Evolutionary conservation across 371 early-diverging fungal species (phyloP).

Genomic region (Hamiltosporidium magnivora): DNA sequence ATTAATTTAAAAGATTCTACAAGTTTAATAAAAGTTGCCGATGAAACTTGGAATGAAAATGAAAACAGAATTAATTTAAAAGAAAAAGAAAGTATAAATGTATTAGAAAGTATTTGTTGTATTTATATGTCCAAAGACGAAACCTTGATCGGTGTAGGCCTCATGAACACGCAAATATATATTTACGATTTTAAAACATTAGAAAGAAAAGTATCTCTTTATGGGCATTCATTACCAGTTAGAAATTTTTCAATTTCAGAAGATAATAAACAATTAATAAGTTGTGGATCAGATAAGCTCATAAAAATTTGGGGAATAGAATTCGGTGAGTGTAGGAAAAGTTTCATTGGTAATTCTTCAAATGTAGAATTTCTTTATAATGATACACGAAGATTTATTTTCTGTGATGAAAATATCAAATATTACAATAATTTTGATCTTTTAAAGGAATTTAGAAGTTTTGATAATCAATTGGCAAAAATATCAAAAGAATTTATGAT

Average conservation of each 20-base stretch:
- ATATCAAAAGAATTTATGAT: constrained; percentile 16
- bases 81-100: constrained; percentile 14
- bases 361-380: constrained; percentile 17
- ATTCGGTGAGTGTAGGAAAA: constrained; percentile 57
- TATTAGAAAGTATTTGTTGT: constrained; percentile 23
- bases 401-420: constrained; percentile 9
- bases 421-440: constrained; percentile 28
- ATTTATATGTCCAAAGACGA: constrained; percentile 26
- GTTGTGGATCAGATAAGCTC: constrained; percentile 49
- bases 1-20: not conserved
- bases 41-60: constrained; percentile 2
- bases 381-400: constrained; percentile 12
- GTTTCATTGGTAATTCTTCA: constrained; percentile 30
- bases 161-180: constrained; percentile 41
- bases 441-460: constrained; percentile 18
- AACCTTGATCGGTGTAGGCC: constrained; percentile 13
- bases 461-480: constrained; percentile 6
- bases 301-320: constrained; percentile 55
- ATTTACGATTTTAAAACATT: constrained; percentile 25
- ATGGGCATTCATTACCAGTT: constrained; percentile 56
- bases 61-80: constrained; percentile 8
- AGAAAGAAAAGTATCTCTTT: constrained; percentile 29
- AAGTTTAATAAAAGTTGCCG: constrained; percentile 3
- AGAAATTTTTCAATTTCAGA: constrained; percentile 29
- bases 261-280: constrained; percentile 31